Evolutionary conservation across 2,329 filamentous ascomycete genomes (phyloP), one percentile per base, ranked within the genome.

Genomic region (Anthostomella pinea): DNA sequence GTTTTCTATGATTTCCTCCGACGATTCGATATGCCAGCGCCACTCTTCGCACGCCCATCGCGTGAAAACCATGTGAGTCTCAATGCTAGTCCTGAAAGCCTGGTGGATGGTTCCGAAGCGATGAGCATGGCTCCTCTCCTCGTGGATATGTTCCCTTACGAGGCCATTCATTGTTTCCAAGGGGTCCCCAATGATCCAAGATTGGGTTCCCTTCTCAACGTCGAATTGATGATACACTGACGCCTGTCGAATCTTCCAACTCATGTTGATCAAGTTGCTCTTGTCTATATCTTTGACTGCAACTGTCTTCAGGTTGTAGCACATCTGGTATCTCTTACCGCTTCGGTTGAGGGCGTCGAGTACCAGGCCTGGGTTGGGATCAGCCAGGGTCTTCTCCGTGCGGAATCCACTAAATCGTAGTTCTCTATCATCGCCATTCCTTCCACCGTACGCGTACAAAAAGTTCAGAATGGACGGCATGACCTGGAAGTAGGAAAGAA

Each of bases 1-100:
- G 20, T 46, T 13, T 14, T 62, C 56, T 6, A 63, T 51, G 1
- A 48, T 31, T 6, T 51, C 37, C 43, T 66, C 63, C 1, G 65
- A 41, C 48, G 53, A 63, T 11, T 49, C 35, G 13, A 66, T 51
- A 42, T 65, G 65, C 50, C 51, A 51, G 10, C 61, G 48, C 63
- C 63, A 67, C 4, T 57, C 52, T 38, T 62, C 57, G 0, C 46
- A 54, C 2, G 59, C 53, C 64, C 64, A 66, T 18, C 64, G 53
- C 21, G 56, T 58, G 29, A 49, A 51, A 6, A 63, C 22, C 3
- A 64, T 34, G 45, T 66, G 63, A 2, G 48, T 45, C 2, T 51
- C 39, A 3, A 65, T 40, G 29, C 45, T 62, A 3, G 58, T 52
- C 25, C 45, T 41, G 18, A 66, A 60, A 34, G 56, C 57, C 8